A percentile compares a stretch with the other conserved stretches of the same genome.
Conservation (phyloP, 148 eudicot genomes). For the Fagopyrum homotropicum region DNA sequence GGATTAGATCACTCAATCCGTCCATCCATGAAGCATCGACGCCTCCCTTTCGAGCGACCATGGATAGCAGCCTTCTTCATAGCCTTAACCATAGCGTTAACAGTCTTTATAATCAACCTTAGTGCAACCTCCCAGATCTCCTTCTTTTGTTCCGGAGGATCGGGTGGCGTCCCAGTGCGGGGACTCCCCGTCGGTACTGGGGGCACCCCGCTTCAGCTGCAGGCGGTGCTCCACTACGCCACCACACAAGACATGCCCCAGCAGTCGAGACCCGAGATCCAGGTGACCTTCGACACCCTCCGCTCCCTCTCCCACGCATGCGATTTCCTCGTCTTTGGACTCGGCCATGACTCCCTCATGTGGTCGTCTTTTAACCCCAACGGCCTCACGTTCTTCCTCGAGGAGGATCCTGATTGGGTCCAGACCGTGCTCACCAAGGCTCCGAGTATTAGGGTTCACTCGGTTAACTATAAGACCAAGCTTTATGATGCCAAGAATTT, state of each 20-base stretch:
- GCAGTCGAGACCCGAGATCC: conserved; percentile 37
- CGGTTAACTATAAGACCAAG: conserved; percentile 33
- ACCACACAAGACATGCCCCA: conserved; percentile 37
- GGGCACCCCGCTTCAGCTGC: conserved; percentile 24
- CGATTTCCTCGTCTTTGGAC: conserved; percentile 47
- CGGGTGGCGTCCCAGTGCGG: not conserved
- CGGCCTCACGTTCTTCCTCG: conserved; percentile 46
- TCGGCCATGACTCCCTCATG: conserved; percentile 54
- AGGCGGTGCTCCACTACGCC: conserved; percentile 45
- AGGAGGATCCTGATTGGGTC: conserved; percentile 40
- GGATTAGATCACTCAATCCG: not conserved
- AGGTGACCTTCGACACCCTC: conserved; percentile 33
- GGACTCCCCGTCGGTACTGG: not conserved
- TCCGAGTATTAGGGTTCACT: conserved; percentile 30
- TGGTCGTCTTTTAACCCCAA: conserved; percentile 51
- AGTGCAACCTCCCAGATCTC: conserved; percentile 14
- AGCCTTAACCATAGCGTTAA: not conserved
- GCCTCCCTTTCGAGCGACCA: conserved; percentile 11
- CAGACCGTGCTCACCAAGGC: conserved; percentile 22
- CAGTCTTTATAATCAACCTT: conserved; percentile 11
- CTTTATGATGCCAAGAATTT: conserved; percentile 40
- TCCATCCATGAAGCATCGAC: conserved; percentile 6
- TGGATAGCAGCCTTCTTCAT: conserved; percentile 10
- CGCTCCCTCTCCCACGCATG: conserved; percentile 24
- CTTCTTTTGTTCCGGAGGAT: conserved; percentile 1